Conservation (phyloP, 2,329 filamentous ascomycete species). For the Parascedosporium putredinis region DNA sequence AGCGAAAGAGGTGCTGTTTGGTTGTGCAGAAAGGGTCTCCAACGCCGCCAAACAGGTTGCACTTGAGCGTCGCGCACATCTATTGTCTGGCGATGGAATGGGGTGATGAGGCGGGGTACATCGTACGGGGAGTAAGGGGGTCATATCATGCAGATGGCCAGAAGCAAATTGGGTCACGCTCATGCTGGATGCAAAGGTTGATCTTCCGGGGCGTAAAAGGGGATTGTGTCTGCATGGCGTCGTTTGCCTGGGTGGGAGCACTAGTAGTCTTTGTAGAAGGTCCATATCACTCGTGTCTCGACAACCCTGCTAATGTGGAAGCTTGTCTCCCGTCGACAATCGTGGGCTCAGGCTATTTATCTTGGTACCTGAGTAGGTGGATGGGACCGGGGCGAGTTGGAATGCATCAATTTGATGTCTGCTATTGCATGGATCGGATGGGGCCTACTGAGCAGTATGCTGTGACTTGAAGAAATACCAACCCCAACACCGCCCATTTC, state of each 20-base stretch:
- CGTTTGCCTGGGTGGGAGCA: background rate
- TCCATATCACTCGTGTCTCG: too few species aligned
- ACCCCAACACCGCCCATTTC: too few species aligned
- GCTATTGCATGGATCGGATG: too few species aligned
- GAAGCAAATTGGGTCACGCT: constrained; percentile 1
- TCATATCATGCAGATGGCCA: constrained; percentile 1
- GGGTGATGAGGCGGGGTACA: background rate
- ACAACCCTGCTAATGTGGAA: too few species aligned
- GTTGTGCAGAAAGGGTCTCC: background rate
- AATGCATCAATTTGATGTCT: too few species aligned
- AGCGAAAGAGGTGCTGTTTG: background rate
- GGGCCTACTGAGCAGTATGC: too few species aligned
- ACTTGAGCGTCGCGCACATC: background rate
- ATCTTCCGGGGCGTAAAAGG: background rate
- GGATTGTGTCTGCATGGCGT: background rate
- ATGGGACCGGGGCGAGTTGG: too few species aligned
- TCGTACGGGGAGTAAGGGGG: background rate
- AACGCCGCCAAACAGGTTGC: background rate
- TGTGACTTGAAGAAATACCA: too few species aligned
- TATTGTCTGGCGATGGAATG: background rate
- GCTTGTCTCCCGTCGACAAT: too few species aligned
- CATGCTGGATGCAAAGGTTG: background rate
- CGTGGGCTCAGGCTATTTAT: too few species aligned
- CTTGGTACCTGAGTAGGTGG: too few species aligned
- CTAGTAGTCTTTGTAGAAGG: background rate